phyloP scores from a whole-genome alignment of 2,329 filamentous ascomycete genomes.

The Xylaria sp. region DNA sequence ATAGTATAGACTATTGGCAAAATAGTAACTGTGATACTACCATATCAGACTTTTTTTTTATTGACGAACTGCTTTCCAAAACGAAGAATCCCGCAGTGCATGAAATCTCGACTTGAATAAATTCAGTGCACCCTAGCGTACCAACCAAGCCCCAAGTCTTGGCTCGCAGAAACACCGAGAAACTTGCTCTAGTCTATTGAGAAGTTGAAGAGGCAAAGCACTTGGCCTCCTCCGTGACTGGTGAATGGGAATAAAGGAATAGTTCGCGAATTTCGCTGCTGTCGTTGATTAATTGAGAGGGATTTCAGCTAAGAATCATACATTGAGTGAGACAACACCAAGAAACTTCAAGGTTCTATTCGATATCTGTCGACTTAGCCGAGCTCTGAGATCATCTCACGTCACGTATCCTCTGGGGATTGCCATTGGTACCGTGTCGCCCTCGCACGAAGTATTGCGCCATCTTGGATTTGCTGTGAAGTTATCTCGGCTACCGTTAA shows the following conservation, averaged over 20 bases:
- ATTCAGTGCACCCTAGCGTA: neutral
- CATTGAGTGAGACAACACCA: neutral
- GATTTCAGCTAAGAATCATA: neutral
- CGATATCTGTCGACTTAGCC: neutral
- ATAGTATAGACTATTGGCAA: too few relatives aligned
- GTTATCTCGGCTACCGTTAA: conserved; percentile 30
- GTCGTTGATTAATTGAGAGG: neutral
- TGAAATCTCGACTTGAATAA: neutral
- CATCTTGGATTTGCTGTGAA: conserved; percentile 16
- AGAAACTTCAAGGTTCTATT: neutral
- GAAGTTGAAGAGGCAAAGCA: neutral
- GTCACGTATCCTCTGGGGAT: conserved; percentile 8
- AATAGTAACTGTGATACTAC: neutral
- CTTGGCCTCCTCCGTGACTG: neutral
- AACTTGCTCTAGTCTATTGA: neutral
- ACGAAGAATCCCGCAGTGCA: neutral
- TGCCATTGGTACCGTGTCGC: conserved; percentile 4
- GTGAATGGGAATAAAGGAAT: neutral
- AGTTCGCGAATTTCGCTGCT: neutral
- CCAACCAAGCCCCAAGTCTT: conserved; percentile 1
- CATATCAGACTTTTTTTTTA: neutral
- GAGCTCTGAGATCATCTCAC: neutral
- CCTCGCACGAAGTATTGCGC: conserved; percentile 3
- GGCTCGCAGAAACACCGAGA: conserved; percentile 2
- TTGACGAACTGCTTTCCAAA: neutral